These are phyloP conservation scores for Pisolithus tinctorius DNA, from an alignment of 768 basidiomycete genomes.

Conservation along the genomic window DNA sequence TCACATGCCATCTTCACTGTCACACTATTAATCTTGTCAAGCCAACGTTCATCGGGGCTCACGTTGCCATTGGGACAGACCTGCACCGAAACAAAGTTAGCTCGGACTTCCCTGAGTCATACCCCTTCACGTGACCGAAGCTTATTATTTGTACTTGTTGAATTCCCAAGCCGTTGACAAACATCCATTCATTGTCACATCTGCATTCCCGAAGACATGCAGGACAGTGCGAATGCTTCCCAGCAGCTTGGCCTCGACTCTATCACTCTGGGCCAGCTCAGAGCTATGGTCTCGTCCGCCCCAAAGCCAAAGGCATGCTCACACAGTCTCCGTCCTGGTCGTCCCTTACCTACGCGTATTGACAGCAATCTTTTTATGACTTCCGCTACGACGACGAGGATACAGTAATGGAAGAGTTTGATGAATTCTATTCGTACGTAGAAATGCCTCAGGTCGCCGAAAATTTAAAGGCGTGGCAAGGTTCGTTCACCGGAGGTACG, in stretches of 20 bases:
- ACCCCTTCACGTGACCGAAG: neutral
- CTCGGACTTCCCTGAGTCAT: constrained; percentile 5
- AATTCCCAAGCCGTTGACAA: constrained; percentile 21
- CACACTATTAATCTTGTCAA: too few species aligned
- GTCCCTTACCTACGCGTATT: constrained; percentile 16
- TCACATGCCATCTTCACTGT: too few species aligned
- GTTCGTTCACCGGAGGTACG: constrained; percentile 73
- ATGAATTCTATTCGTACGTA: constrained; percentile 97
- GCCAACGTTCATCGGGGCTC: neutral
- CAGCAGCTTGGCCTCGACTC: constrained; percentile 53
- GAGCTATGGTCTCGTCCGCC: constrained; percentile 58
- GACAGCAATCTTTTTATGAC: constrained; percentile 81
- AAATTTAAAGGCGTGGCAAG: constrained; percentile 83
- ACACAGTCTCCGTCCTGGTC: constrained; percentile 5
- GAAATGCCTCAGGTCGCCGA: constrained; percentile 89
- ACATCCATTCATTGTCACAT: constrained; percentile 18
- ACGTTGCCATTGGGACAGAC: neutral
- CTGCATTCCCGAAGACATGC: constrained; percentile 12
- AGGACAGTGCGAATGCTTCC: constrained; percentile 24
- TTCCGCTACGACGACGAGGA: constrained; percentile 96
- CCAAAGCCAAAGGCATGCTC: constrained; percentile 68
- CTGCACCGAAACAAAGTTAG: constrained; percentile 4
- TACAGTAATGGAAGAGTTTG: constrained; percentile 91
- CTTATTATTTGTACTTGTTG: constrained; percentile 16
- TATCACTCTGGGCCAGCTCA: constrained; percentile 77